Evolutionary conservation across 108 stramenopile genomes (phyloP).

Genomic region (Pinguiococcus pyrenoidosus): DNA sequence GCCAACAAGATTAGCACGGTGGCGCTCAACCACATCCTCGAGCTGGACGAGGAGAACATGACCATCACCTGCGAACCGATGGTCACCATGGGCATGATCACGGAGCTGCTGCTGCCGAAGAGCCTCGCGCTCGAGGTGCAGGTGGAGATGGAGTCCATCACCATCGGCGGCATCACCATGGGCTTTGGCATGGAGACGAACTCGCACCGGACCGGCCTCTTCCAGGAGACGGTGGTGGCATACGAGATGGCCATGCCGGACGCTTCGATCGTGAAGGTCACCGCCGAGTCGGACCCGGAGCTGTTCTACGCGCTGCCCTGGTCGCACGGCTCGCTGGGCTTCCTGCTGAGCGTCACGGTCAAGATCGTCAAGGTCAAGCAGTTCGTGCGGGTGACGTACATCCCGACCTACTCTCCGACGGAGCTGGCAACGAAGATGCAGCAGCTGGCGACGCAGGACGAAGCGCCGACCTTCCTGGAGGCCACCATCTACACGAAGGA

Average conservation of each 20-base stretch:
- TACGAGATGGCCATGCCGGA: slow-evolving; percentile 33
- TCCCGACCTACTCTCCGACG: slow-evolving; percentile 13
- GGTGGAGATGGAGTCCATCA: slow-evolving; percentile 48
- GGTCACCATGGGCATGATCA: slow-evolving; percentile 19
- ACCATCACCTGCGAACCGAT: slow-evolving; percentile 10
- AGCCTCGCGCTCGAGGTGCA: slow-evolving; percentile 36
- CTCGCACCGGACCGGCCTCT: slow-evolving; percentile 41
- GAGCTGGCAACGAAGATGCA: slow-evolving; percentile 15
- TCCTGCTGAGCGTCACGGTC: slow-evolving; percentile 40
- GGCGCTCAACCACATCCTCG: slow-evolving; percentile 14
- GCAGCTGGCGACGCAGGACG: background rate
- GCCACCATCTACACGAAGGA: slow-evolving; percentile 35
- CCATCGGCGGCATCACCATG: slow-evolving; percentile 44
- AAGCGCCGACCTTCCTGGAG: slow-evolving; percentile 39
- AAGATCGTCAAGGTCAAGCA: slow-evolving; percentile 36
- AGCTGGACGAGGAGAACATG: background rate
- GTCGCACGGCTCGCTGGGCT: slow-evolving; percentile 47
- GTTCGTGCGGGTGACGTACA: slow-evolving; percentile 34
- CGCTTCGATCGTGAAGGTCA: slow-evolving; percentile 34
- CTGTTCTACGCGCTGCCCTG: slow-evolving; percentile 51
- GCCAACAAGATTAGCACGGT: background rate
- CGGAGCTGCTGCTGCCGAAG: background rate
- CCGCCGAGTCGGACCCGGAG: slow-evolving; percentile 33
- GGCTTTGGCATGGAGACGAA: slow-evolving; percentile 48
- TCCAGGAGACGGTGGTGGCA: slow-evolving; percentile 40